Evolutionary conservation across 371 early-diverging fungal genomes (phyloP).

Genomic region (Rhizomucor miehei): DNA sequence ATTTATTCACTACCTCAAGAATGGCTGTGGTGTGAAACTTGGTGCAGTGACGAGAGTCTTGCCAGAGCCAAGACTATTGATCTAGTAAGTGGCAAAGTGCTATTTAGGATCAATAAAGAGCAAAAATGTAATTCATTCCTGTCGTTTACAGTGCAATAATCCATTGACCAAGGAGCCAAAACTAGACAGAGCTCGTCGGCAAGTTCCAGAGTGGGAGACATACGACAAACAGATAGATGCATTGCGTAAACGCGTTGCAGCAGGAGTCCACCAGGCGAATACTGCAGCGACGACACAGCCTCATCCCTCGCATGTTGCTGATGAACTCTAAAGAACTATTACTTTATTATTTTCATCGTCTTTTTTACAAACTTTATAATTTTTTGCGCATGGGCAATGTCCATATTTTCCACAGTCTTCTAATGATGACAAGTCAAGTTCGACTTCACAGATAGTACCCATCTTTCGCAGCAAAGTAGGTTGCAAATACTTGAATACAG

Average conservation of each 20-base stretch:
- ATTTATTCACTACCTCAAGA: constrained; percentile 92
- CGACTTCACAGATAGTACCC: too few species aligned
- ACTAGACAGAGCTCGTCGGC: constrained; percentile 86
- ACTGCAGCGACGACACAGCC: not conserved
- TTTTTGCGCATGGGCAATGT: not conserved
- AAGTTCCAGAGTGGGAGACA: constrained; percentile 91
- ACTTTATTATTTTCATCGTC: not conserved
- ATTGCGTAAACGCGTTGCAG: constrained; percentile 28
- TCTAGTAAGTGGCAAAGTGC: constrained; percentile 77
- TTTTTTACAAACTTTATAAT: not conserved
- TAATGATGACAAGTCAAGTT: not conserved
- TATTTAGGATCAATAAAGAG: too few species aligned
- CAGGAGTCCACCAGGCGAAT: not conserved
- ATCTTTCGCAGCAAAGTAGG: too few species aligned
- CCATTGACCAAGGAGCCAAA: constrained; percentile 97
- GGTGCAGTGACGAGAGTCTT: constrained; percentile 89
- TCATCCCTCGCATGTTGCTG: constrained; percentile 1
- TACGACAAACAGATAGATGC: constrained; percentile 67
- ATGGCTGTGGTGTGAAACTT: constrained; percentile 98
- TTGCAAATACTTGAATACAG: too few species aligned
- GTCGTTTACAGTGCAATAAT: constrained; percentile 82
- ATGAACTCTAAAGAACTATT: constrained; percentile 3
- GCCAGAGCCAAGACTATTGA: constrained; percentile 93
- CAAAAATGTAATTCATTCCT: not conserved
- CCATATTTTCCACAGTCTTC: not conserved